Evolutionary conservation across 2,329 filamentous ascomycete species (phyloP), one percentile per base, ranked within the genome.

Genomic region (Fusarium heterosporum): DNA sequence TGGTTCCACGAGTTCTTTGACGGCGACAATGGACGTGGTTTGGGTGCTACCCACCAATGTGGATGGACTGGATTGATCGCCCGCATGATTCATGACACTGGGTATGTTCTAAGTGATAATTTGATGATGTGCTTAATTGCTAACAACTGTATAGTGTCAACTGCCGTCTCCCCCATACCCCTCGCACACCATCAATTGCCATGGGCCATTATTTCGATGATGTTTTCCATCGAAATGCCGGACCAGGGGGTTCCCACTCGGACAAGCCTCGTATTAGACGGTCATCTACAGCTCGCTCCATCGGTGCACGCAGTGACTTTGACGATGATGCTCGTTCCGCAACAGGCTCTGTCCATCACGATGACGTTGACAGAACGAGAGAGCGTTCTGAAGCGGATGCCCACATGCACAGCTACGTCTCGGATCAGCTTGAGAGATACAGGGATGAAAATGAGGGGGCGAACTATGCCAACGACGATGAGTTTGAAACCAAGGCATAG

Each of bases 1-100:
- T 97, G 93, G 92, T 98, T 97, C 84, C 91, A 97, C 76, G 95
- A 98, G 78, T 98, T 96, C 84, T 98, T 98, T 76, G 95, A 98
- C 75, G 95, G 93, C 38, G 94, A 98, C 76, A 90, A 85, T 49
- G 95, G 95, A 14, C 90, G 93, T 69, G 95, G 96, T 16, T 85
- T 98, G 2, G 95, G 95, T 57, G 93, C 95, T 36, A 95, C 90
- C 46, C 96, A 98, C 78, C 96, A 98, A 78, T 97, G 93, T 75
- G 95, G 95, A 48, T 98, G 96, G 95, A 97, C 95, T 36, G 95
- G 95, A 25, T 80, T 98, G 70, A 93, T 98, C 77, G 95, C 95
- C 26, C 94, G 96, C 79, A 92, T 98, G 88, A 98, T 98, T 61
- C 95, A 98, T 73, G 96, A 98, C 75, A 97, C 95, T 70, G 95